Evolutionary conservation across 345 rosid genomes (phyloP).

Genomic region (Schrenkiella parvula): DNA sequence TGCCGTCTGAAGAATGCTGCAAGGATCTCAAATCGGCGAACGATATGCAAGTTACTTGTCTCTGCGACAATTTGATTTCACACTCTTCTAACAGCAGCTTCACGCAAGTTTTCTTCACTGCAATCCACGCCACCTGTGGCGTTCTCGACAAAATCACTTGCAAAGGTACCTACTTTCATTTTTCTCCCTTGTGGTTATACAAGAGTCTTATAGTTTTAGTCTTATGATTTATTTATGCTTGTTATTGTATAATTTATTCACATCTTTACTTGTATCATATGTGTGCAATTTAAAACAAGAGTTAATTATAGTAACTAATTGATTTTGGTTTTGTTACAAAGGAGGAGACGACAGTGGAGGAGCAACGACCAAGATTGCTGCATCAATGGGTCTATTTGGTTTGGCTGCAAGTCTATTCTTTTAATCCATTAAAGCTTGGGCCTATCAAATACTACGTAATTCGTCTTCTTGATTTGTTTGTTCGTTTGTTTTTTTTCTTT

Average conservation of each 20-base stretch:
- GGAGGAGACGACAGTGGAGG: slow-evolving; percentile 20
- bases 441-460: not conserved
- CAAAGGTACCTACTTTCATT: not conserved
- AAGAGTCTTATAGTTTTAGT: not conserved
- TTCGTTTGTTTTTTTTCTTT: not conserved
- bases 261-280: not conserved
- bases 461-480: not conserved
- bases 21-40: slow-evolving; percentile 2
- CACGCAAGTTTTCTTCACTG: not conserved
- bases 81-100: not conserved
- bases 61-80: slow-evolving; percentile 15
- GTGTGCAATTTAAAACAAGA: not conserved
- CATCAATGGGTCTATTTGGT: slow-evolving; percentile 22
- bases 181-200: not conserved
- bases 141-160: slow-evolving; percentile 3
- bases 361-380: slow-evolving; percentile 18
- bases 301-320: not conserved
- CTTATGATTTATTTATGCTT: not conserved
- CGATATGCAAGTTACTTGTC: not conserved
- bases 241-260: not conserved
- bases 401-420: slow-evolving; percentile 25
- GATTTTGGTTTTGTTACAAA: not conserved
- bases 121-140: not conserved
- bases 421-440: not conserved
- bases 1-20: slow-evolving; percentile 22